These are phyloP conservation scores for Lolium multiflorum DNA, from an alignment of 176 grass and related monocot genomes.

Conservation along the genomic window DNA sequence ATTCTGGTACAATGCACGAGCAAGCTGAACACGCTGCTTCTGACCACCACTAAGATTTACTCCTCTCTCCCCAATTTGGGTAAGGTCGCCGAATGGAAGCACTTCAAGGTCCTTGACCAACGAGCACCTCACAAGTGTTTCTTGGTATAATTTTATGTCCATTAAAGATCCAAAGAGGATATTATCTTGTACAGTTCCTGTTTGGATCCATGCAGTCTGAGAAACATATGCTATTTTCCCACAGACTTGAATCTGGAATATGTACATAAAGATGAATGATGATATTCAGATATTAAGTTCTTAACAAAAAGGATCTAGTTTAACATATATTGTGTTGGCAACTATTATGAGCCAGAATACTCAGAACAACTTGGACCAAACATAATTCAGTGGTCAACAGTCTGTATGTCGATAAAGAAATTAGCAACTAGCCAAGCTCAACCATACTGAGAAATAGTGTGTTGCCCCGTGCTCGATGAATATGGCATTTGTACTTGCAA, in stretches of 20 bases:
- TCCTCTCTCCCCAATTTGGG: conserved; percentile 95
- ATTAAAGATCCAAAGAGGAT: conserved; percentile 82
- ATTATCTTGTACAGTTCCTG: conserved; percentile 86
- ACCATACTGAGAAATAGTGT: background rate
- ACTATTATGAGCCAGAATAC: conserved; percentile 2
- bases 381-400: background rate
- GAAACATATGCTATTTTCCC: conserved; percentile 91
- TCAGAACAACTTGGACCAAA: background rate
- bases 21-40: conserved; percentile 93
- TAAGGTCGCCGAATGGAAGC: conserved; percentile 74
- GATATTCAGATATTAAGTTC: background rate
- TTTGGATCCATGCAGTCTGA: conserved; percentile 97
- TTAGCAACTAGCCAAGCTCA: conserved; percentile 3
- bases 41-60: conserved; percentile 99
- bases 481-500: conserved; percentile 23
- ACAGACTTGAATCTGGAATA: conserved; percentile 77
- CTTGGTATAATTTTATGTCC: conserved; percentile 72
- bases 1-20: conserved; percentile 91
- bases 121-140: conserved; percentile 74
- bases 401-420: conserved; percentile 21
- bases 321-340: conserved; percentile 55
- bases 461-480: background rate
- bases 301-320: background rate
- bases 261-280: conserved; percentile 23
- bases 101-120: conserved; percentile 85